These are phyloP conservation scores for Tolypocladium amazonense DNA, from an alignment of 2,329 filamentous ascomycete species.

Conservation along the genomic window DNA sequence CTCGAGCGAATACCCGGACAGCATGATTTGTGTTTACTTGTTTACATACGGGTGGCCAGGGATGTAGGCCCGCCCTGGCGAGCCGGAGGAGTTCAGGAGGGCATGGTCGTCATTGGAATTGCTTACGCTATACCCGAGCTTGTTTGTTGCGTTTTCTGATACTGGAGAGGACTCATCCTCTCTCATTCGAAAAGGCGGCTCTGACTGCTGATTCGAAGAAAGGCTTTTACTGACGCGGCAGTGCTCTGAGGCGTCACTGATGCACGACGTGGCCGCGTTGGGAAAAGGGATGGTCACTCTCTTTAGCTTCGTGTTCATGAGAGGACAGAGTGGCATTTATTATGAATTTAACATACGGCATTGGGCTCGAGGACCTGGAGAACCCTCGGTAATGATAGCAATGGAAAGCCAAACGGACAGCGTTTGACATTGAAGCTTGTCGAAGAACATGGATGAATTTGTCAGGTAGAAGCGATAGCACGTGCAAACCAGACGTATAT, in stretches of 20 bases:
- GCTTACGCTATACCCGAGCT: conserved; percentile 6
- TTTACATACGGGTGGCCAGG: not conserved
- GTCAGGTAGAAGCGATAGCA: not conserved
- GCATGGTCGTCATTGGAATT: conserved; percentile 2
- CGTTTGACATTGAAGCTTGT: not conserved
- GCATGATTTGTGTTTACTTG: not conserved
- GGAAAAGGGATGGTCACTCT: not conserved
- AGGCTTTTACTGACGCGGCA: not conserved
- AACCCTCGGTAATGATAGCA: not conserved
- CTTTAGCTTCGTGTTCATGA: not conserved
- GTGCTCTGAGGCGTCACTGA: conserved; percentile 2
- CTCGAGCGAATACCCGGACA: not conserved
- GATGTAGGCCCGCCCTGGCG: not conserved
- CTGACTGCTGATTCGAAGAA: too few relatives aligned
- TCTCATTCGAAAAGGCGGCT: not conserved
- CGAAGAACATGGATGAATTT: not conserved
- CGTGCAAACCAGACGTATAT: not conserved
- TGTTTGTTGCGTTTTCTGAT: not conserved
- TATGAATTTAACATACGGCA: not conserved
- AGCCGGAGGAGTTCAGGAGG: conserved; percentile 7
- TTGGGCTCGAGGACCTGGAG: not conserved
- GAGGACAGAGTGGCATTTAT: not conserved
- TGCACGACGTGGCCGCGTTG: conserved; percentile 2
- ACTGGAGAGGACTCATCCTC: not conserved
- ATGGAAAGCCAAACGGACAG: not conserved